Evolutionary conservation across 139 green algal species (phyloP), one percentile per base, ranked within the genome.

Genomic region (Raphidocelis subcapitata): DNA sequence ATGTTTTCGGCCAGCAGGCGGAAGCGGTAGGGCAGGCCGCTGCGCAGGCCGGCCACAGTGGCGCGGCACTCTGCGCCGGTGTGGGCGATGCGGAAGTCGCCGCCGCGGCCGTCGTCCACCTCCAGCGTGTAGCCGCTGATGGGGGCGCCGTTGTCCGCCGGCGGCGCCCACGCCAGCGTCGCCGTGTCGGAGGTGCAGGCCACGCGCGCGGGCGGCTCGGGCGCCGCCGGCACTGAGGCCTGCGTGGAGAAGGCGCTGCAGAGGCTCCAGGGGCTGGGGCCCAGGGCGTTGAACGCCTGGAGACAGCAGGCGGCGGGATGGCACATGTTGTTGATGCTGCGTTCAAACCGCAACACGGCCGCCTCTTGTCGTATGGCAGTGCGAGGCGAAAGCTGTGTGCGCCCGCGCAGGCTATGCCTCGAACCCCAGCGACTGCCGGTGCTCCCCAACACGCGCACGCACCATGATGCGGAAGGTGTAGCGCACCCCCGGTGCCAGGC

Each of bases 1-100:
- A 85, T 79, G 67, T 94, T 95, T 14, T 93, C 82, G 1, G 87
- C 87, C 5, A 65, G 72, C 8, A 95, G 55, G 1, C 89, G 72
- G 81, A 94, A 92, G 32, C 41, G 8, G 41, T 12, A 49, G 12
- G 8, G 12, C 12, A 12, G 62, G 18, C 66, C 33, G 23, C 65
- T 55, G 54, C 59, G 68, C 31, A 70, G 36, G 44, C 62, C n/a
- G 46, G 54, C 20, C 32, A 70, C 70, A 16, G 31, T 36, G 46
- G 46, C 62, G 2, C 28, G n/a, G 18, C 5, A 24, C 4, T 70
- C 24, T 8, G 18, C 4, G 10, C 85, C 72, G 5, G 70, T 76
- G 61, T 88, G 88, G 4, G 62, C 75, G 10, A 76, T 74, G 26
- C 61, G 54, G 60, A 90, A 92, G 21, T 84, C 69, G 29, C 75